phyloP scores from a whole-genome alignment of 768 basidiomycete genomes.

The Lentinus tigrinus region DNA sequence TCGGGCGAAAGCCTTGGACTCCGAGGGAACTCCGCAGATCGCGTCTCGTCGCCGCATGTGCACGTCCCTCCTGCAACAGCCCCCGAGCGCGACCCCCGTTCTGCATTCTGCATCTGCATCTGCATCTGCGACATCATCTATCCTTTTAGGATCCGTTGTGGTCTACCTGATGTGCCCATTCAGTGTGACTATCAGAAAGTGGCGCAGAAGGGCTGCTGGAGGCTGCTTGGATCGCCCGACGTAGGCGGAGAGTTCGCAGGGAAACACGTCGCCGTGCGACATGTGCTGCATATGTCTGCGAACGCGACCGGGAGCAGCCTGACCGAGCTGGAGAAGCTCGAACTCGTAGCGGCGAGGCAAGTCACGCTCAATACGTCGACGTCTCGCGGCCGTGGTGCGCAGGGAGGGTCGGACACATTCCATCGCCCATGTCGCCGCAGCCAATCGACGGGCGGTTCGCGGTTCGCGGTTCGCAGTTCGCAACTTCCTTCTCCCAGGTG shows the following conservation, averaged over 20 bases:
- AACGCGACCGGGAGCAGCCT: neutral
- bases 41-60: neutral
- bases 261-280: neutral
- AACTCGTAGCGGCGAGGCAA: neutral
- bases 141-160: slow-evolving; percentile 2
- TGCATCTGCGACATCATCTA: slow-evolving; percentile 7
- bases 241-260: neutral
- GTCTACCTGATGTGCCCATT: slow-evolving; percentile 3
- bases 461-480: neutral
- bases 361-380: neutral
- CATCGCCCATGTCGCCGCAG: neutral
- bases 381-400: neutral
- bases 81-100: slow-evolving; percentile 6
- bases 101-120: neutral
- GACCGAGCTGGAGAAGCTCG: too few species aligned
- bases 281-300: neutral
- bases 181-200: slow-evolving; percentile 13
- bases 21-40: slow-evolving; percentile 14
- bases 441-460: neutral
- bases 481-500: neutral
- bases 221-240: neutral
- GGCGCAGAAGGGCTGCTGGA: slow-evolving; percentile 9
- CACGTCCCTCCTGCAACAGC: neutral
- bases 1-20: slow-evolving; percentile 7
- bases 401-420: neutral